These are phyloP conservation scores for Boletus sp. DNA, from an alignment of 768 basidiomycete species.

Conservation along the genomic window DNA sequence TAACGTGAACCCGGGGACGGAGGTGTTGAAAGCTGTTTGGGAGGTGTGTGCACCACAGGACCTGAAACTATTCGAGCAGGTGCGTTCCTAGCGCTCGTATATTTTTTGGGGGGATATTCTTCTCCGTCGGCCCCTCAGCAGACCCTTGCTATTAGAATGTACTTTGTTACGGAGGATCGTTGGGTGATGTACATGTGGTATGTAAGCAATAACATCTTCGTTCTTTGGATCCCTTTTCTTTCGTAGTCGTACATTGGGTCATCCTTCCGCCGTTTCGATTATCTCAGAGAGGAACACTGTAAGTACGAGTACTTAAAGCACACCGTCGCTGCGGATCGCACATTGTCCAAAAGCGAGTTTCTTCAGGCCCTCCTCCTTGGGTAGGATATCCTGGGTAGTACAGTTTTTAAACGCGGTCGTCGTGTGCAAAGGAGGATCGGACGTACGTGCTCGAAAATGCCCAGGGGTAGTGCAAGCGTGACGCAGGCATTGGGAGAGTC, in stretches of 20 bases:
- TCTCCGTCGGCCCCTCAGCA: no score
- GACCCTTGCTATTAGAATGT: background rate
- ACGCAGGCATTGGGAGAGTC: conserved; percentile 80
- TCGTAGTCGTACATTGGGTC: background rate
- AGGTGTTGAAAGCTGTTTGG: conserved; percentile 27
- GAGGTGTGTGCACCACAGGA: conserved; percentile 27
- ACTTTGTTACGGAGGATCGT: background rate
- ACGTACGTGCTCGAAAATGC: conserved; percentile 69
- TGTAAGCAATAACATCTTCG: background rate
- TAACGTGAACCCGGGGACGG: conserved; percentile 20
- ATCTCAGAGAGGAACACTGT: background rate
- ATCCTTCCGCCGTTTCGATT: background rate
- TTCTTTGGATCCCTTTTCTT: background rate
- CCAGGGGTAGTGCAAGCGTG: conserved; percentile 69
- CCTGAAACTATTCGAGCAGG: conserved; percentile 14
- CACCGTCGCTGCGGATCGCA: conserved; percentile 61
- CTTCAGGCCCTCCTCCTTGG: conserved; percentile 57
- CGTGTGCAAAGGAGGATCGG: background rate
- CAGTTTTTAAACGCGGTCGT: background rate
- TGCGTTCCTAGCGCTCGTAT: background rate
- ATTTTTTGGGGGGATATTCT: no score
- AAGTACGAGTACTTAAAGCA: conserved; percentile 32
- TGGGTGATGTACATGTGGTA: background rate
- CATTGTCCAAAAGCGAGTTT: conserved; percentile 62
- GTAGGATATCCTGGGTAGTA: conserved; percentile 56